phyloP scores from a whole-genome alignment of 352 stramenopile species.

The Phytophthora kernoviae region DNA sequence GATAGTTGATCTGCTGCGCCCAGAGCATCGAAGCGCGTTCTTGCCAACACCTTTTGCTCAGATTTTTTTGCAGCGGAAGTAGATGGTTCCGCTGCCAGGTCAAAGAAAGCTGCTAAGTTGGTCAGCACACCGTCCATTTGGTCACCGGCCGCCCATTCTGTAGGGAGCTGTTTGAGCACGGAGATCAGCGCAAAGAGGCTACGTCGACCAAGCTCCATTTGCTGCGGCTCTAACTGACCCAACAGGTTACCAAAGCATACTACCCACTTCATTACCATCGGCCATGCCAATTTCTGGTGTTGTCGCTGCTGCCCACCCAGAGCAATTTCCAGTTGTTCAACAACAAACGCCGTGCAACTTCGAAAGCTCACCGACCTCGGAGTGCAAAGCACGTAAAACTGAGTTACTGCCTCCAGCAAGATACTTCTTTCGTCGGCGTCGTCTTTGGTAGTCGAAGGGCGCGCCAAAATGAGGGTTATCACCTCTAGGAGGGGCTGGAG shows the following conservation, averaged over 20 bases:
- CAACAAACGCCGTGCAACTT: conserved; percentile 72
- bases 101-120: conserved; percentile 73
- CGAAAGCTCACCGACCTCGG: conserved; percentile 76
- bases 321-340: conserved; percentile 59
- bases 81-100: conserved; percentile 37
- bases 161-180: conserved; percentile 77
- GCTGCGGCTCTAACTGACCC: conserved; percentile 54
- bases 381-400: conserved; percentile 70
- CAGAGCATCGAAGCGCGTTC: conserved; percentile 62
- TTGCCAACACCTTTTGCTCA: conserved; percentile 29
- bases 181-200: conserved; percentile 75
- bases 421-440: conserved; percentile 35
- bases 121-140: conserved; percentile 58
- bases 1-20: conserved; percentile 57
- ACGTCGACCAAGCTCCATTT: conserved; percentile 65
- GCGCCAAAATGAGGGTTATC: conserved; percentile 52
- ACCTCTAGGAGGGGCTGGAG: conserved; percentile 66
- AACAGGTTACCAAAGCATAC: conserved; percentile 68
- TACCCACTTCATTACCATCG: conserved; percentile 75
- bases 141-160: conserved; percentile 46
- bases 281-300: conserved; percentile 46
- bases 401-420: conserved; percentile 63
- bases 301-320: conserved; percentile 35
- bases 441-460: background rate
- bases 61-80: conserved; percentile 29